phyloP scores from a whole-genome alignment of 257 asterid genomes.

The Haberlea rhodopensis region DNA sequence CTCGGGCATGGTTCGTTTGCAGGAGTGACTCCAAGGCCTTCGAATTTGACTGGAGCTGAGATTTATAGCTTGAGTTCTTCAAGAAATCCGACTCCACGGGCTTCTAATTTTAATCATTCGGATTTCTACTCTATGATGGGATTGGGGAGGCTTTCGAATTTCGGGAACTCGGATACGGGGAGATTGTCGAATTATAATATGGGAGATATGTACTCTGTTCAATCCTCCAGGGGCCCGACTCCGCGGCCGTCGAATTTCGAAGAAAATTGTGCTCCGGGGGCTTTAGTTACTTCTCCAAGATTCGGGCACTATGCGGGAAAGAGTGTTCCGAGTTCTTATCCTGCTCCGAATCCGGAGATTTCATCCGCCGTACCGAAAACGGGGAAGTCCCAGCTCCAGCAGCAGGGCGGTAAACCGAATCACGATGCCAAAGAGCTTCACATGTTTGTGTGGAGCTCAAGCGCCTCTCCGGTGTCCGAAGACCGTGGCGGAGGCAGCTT shows the following conservation, averaged over 20 bases:
- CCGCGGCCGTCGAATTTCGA: conserved; percentile 53
- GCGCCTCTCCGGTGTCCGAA: conserved; percentile 52
- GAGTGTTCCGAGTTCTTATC: conserved; percentile 47
- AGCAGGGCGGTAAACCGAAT: conserved; percentile 13
- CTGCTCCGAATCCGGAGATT: conserved; percentile 54
- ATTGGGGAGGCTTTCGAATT: conserved; percentile 50
- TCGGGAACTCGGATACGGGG: conserved; percentile 38
- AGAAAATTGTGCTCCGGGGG: conserved; percentile 44
- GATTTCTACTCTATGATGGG: too few species aligned
- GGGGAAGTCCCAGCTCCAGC: conserved; percentile 16
- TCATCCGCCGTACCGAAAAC: conserved; percentile 29
- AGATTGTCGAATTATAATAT: conserved; percentile 34
- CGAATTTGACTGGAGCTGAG: too few species aligned
- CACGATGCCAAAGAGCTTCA: conserved; percentile 51
- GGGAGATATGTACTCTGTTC: conserved; percentile 47
- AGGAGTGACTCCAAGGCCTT: conserved; percentile 42
- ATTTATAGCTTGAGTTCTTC: too few species aligned
- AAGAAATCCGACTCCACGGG: too few species aligned
- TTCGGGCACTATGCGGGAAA: too few species aligned
- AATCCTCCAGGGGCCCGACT: conserved; percentile 51
- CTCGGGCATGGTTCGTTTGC: conserved; percentile 20
- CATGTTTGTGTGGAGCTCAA: conserved; percentile 59
- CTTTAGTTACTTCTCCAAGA: conserved; percentile 25
- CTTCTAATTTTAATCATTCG: too few species aligned
- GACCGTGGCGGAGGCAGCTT: conserved; percentile 30